Conservation (phyloP, 2,329 filamentous ascomycete species). For the Aspergillus ochraceus region DNA sequence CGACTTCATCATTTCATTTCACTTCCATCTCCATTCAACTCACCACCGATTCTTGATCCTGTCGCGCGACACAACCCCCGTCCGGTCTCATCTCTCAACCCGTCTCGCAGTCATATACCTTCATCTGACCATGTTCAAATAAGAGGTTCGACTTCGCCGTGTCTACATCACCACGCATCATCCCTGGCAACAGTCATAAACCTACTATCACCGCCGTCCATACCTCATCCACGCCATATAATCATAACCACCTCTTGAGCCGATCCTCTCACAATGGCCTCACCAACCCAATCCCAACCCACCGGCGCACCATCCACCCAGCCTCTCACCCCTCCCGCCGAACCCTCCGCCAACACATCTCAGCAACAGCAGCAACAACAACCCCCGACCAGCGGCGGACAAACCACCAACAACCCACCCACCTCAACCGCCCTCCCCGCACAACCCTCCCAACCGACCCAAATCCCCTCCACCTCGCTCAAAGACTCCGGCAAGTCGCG, state of each 20-base stretch:
- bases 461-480: slow-evolving; percentile 44
- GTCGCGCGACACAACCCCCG: neutral
- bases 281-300: slow-evolving; percentile 32
- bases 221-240: neutral
- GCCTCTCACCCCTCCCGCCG: slow-evolving; percentile 46
- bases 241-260: neutral
- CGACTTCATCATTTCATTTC: neutral
- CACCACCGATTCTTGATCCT: neutral
- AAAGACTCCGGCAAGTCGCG: slow-evolving; percentile 49
- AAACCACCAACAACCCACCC: slow-evolving; percentile 15
- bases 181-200: neutral
- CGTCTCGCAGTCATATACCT: neutral
- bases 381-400: slow-evolving; percentile 22
- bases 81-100: neutral
- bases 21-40: neutral
- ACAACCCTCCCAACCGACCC: slow-evolving; percentile 31
- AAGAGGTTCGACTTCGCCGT: neutral
- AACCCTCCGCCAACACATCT: slow-evolving; percentile 27
- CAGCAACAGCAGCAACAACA: slow-evolving; percentile 21
- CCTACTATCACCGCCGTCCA: neutral
- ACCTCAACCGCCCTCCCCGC: slow-evolving; percentile 16
- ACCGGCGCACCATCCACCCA: slow-evolving; percentile 32
- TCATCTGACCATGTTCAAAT: neutral
- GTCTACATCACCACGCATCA: neutral
- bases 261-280: slow-evolving; percentile 29